Conservation (phyloP, 2,329 filamentous ascomycete genomes). For the Pseudogymnoascus sp. region DNA sequence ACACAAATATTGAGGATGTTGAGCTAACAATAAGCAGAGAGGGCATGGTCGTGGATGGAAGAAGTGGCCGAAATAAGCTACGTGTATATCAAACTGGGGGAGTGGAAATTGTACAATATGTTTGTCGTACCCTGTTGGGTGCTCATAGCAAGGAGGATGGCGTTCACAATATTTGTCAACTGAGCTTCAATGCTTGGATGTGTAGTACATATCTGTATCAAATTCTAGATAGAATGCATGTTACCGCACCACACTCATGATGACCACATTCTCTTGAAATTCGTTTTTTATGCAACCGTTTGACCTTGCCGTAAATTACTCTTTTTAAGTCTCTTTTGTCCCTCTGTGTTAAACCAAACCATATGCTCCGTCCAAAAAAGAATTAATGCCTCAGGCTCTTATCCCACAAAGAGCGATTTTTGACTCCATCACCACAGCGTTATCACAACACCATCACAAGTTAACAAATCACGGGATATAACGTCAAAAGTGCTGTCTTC, state of each 20-base stretch:
- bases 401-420: not conserved
- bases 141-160: slow-evolving; percentile 11
- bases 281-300: not conserved
- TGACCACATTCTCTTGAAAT: not conserved
- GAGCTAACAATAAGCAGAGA: slow-evolving; percentile 43
- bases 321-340: not conserved
- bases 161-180: slow-evolving; percentile 5
- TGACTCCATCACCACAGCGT: not conserved
- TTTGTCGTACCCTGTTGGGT: not conserved
- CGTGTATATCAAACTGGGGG: not conserved
- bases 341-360: not conserved
- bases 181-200: slow-evolving; percentile 8
- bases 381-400: slow-evolving; percentile 6
- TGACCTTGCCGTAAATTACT: not conserved
- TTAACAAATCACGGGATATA: not conserved
- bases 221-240: slow-evolving; percentile 9
- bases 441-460: not conserved
- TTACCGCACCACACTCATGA: not conserved
- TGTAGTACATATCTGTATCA: slow-evolving; percentile 5
- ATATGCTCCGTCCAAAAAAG: not conserved
- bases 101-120: slow-evolving; percentile 10
- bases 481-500: not conserved
- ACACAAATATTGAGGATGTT: not conserved
- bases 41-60: slow-evolving; percentile 70
- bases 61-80: slow-evolving; percentile 56